Conservation (phyloP, 495 filamentous ascomycete genomes). For the Penicillium longicatenatum region DNA sequence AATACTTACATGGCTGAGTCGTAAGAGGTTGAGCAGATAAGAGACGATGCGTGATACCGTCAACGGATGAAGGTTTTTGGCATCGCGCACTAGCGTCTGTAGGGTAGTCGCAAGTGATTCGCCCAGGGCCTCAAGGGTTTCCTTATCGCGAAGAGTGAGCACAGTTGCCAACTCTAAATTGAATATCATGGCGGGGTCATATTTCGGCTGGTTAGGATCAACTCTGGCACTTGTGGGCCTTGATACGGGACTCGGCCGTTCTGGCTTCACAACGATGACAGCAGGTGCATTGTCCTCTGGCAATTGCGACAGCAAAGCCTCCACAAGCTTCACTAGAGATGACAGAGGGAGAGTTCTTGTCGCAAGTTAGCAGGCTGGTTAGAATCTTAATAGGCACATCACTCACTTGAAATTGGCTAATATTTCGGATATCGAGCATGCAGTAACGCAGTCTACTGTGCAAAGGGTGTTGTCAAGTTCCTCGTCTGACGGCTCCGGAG, state of each 20-base stretch:
- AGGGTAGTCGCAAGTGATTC: conserved; percentile 77
- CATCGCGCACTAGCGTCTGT: conserved; percentile 78
- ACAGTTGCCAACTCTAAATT: conserved; percentile 87
- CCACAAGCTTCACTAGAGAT: conserved; percentile 66
- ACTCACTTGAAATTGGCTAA: conserved; percentile 82
- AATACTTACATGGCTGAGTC: conserved; percentile 80
- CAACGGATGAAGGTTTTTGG: conserved; percentile 73
- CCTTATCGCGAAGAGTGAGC: conserved; percentile 73
- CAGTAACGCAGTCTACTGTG: conserved; percentile 91
- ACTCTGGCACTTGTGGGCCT: conserved; percentile 44
- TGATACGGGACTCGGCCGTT: conserved; percentile 61
- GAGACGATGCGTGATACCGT: conserved; percentile 80
- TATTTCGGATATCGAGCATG: conserved; percentile 81
- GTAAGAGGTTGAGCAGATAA: conserved; percentile 81
- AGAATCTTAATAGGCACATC: neutral
- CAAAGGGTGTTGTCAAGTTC: conserved; percentile 94
- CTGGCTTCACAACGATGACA: conserved; percentile 86
- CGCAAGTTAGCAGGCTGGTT: conserved; percentile 5
- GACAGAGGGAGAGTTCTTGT: conserved; percentile 67
- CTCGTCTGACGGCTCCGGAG: conserved; percentile 95
- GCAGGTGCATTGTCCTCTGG: conserved; percentile 81
- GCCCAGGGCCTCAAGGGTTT: conserved; percentile 70
- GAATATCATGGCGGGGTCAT: conserved; percentile 86
- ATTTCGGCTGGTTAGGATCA: conserved; percentile 61
- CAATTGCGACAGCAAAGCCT: conserved; percentile 75